A percentile compares a stretch with the other conserved stretches of the same genome.
These are phyloP conservation scores for Hortiboletus flavorubellus DNA, from an alignment of 768 basidiomycete species.

Conservation along the genomic window DNA sequence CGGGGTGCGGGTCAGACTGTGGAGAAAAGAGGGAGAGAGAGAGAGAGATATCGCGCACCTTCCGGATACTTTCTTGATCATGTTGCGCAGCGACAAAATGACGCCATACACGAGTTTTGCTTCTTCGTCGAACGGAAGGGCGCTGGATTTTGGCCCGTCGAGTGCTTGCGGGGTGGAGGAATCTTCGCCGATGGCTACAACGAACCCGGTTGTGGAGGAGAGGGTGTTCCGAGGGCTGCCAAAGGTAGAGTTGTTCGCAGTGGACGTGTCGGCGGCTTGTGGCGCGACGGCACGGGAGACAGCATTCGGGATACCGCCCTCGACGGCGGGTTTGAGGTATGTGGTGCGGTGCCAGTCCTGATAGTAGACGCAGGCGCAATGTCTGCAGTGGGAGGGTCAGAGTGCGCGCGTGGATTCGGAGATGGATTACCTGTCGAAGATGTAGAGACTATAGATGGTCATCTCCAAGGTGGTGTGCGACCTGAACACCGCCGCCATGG, in stretches of 20 bases:
- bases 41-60: conserved; percentile 39
- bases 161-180: conserved; percentile 24
- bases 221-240: conserved; percentile 67
- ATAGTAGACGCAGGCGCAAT: conserved; percentile 91
- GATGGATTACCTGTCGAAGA: conserved; percentile 71
- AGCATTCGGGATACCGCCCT: conserved; percentile 72
- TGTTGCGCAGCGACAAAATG: conserved; percentile 83
- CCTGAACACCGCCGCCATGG: not conserved
- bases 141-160: conserved; percentile 36
- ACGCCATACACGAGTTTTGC: conserved; percentile 97
- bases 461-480: conserved; percentile 34
- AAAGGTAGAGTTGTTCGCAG: conserved; percentile 38
- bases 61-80: conserved; percentile 92
- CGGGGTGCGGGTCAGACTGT: not conserved
- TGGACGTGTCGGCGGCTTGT: conserved; percentile 29
- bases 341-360: conserved; percentile 90
- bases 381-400: conserved; percentile 43
- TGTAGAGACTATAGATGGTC: conserved; percentile 92
- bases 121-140: conserved; percentile 93
- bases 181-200: conserved; percentile 59
- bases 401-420: not conserved
- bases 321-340: conserved; percentile 66
- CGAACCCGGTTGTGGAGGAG: conserved; percentile 58
- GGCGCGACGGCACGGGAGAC: conserved; percentile 69
- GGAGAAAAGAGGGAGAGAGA: not conserved